These are phyloP conservation scores for Colletotrichum sp. DNA, from an alignment of 2,329 filamentous ascomycete species.

Conservation along the genomic window DNA sequence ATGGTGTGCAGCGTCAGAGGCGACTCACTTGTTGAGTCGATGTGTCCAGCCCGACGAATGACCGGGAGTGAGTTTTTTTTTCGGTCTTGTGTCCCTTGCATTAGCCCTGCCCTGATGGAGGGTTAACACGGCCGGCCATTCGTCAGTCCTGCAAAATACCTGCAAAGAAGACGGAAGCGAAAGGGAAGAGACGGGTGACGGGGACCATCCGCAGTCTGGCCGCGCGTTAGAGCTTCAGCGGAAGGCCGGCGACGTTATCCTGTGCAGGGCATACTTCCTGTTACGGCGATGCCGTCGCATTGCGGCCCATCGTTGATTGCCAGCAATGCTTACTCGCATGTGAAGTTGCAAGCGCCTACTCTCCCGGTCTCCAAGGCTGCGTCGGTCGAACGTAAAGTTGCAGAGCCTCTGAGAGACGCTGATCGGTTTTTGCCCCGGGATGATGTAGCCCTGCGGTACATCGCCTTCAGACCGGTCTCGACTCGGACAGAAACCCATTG, in stretches of 20 bases:
- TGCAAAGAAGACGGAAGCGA: constrained; percentile 14
- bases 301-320: not conserved
- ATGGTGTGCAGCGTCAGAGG: constrained; percentile 6
- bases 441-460: not conserved
- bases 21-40: not conserved
- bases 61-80: not conserved
- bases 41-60: not conserved
- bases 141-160: not conserved
- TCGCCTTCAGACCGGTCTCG: constrained; percentile 7
- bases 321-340: not conserved
- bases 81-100: constrained; percentile 15
- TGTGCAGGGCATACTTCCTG: not conserved
- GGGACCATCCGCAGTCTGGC: constrained; percentile 4
- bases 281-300: constrained; percentile 1
- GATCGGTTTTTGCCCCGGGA: not conserved
- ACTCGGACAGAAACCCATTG: not conserved
- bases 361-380: not conserved
- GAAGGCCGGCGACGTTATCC: not conserved
- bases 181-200: constrained; percentile 2
- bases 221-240: not conserved
- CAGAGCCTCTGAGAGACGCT: not conserved
- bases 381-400: not conserved
- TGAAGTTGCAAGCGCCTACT: not conserved
- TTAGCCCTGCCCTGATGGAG: constrained; percentile 15
- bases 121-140: not conserved